Conservation (phyloP, 2,329 filamentous ascomycete species). For the Cladorrhinum sp. region DNA sequence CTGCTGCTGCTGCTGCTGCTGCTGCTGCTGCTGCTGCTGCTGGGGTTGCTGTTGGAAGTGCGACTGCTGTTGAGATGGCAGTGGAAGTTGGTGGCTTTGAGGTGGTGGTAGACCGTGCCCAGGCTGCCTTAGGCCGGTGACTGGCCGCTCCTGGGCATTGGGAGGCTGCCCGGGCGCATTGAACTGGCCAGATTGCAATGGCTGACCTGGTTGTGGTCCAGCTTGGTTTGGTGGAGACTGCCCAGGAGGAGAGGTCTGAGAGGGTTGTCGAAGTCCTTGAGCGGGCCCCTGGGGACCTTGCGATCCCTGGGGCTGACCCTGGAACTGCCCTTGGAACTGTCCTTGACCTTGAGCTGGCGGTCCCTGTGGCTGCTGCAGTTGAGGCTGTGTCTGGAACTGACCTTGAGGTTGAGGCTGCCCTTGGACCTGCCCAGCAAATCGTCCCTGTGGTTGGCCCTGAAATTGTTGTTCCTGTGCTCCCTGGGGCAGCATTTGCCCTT, state of each 20-base stretch:
- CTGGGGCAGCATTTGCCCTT: background rate
- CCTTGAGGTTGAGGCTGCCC: background rate
- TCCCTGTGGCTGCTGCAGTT: background rate
- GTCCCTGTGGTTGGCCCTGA: background rate
- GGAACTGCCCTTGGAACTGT: constrained; percentile 2
- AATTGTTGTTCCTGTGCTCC: background rate
- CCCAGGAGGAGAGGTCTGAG: background rate
- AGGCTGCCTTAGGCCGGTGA: constrained; percentile 14
- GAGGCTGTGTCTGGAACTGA: constrained; percentile 3
- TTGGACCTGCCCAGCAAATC: background rate
- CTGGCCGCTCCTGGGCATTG: constrained; percentile 6
- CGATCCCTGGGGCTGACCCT: background rate
- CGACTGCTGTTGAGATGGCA: background rate
- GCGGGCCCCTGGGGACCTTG: background rate
- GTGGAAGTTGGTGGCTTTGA: background rate
- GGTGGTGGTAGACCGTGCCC: constrained; percentile 13
- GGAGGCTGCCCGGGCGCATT: background rate
- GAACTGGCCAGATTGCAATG: background rate
- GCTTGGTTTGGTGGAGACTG: background rate
- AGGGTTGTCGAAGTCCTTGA: background rate
- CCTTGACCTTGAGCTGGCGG: background rate
- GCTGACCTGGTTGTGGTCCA: constrained; percentile 6
- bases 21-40: constrained; percentile 4
- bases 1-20: background rate
- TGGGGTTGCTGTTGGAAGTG: background rate